Base-by-base conservation (phyloP, 345 rosid genomes). In the Punica granatum region DNA sequence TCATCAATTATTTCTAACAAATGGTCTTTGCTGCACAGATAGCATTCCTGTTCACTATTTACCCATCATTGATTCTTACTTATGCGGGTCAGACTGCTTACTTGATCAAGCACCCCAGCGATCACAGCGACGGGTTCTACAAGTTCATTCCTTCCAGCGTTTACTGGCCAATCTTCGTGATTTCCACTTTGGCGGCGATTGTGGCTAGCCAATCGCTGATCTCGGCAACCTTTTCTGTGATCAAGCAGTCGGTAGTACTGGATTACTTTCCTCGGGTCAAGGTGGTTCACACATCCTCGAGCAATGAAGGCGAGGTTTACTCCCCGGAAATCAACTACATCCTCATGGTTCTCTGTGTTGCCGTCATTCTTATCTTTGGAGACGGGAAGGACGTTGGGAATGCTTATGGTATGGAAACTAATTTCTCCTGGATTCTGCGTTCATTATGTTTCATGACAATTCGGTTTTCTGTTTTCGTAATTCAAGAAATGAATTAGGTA, bases 51-150 rank as follows among this genome's bases (percentile, higher is more conserved):
- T 80, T 75, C 66, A 77, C 88, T 1, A 90, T 92, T 53, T 92
- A 90, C 71, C 98, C 98, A 2, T 90, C 96, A 8, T 82, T 90
- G 64, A 79, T 92, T 64, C 77, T 92, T 68, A 90, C 98, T 51
- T 92, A 88, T 72, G 92, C 91, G 4, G 98, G 98, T 58, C 97
- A 90, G 80, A 88, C 95, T 44, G 92, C 95, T 0, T 92, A 90
- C 72, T 80, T 92, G 65, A 88, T 88, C 78, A 85, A 68, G 64
- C 65, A 88, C 64, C 95, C 90, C 19, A 56, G 79, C 25, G 84
- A 85, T 74, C 86, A 79, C 2, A 73, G 73, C 6, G 90, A 90
- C 76, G 95, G 93, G 31, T 92, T 92, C 72, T 92, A 90, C 72
- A 92, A 88, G 76, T 90, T 90, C 54, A 83, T 92, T 71, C 98